Base-by-base conservation (phyloP, 257 asterid species). In the Ilex asprella region DNA sequence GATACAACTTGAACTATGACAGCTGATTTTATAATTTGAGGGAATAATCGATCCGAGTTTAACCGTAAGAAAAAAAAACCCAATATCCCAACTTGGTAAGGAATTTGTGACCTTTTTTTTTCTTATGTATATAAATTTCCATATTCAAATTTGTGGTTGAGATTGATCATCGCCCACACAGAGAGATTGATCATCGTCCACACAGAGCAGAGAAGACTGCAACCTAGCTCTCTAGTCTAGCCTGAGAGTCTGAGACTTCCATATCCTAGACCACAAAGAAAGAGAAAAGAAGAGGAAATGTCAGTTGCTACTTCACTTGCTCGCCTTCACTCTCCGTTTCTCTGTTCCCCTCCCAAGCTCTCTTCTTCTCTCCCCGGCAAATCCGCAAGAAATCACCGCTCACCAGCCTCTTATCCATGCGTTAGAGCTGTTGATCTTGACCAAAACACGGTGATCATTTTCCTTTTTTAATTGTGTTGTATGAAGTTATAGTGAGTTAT, bases 401-500 rank as follows among this genome's bases (percentile, higher is more conserved):
- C 74, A 13, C 77, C 82, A 8, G 31, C 68, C 67, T 84, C 90
- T 15, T 86, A 81, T 71, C 96, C 96, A 16, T 70, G 87, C 65
- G 68, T 92, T 62, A 86, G 80, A 74, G 95, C 98, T 61, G 60
- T 55, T 72, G 98, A 92, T 75, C 91, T 92, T 63, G 98, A 92
- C 62, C 97, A 88, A 84, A 86, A 89, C 75, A 92, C 95, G 59
- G 97, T 88, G 64, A 66, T 51, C n/a, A 12, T n/a, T 15, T 61
- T n/a, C 32, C 13, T 27, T 32, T 13, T 27, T 56, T 49, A 27
- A 1, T 27, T 53, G 27, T 21, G 27, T 21, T 21, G 27, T 53
- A 6, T n/a, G 27, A 7, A n/a, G 10, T 6, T 6, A 7, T 53
- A 7, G 0, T 64, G 13, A 29, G 11, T 61, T 65, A 30, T 65